phyloP scores from a whole-genome alignment of 768 basidiomycete genomes.

The Nidula microcarpa region DNA sequence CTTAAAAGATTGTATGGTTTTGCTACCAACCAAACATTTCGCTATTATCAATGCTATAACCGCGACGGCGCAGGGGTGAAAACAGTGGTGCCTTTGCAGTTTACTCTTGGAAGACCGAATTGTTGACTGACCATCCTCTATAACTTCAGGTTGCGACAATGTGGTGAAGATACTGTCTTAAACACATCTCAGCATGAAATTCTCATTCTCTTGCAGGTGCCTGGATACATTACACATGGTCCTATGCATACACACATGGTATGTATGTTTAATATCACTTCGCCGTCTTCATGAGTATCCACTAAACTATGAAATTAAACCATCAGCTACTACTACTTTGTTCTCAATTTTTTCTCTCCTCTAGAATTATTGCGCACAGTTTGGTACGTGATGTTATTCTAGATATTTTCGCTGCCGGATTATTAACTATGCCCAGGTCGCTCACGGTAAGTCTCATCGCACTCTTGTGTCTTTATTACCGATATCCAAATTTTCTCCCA shows the following conservation, averaged over 20 bases:
- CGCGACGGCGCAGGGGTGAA: neutral
- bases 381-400: neutral
- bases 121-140: neutral
- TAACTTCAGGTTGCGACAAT: neutral
- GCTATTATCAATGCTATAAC: neutral
- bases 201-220: too few relatives aligned
- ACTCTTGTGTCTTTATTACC: neutral
- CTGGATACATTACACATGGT: too few relatives aligned
- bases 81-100: neutral
- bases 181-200: too few relatives aligned
- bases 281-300: neutral
- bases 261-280: neutral
- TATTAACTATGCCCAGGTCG: neutral
- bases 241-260: neutral
- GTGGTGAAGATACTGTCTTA: neutral
- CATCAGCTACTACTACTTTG: neutral
- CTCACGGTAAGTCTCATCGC: neutral
- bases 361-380: neutral
- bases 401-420: neutral
- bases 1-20: neutral
- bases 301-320: neutral
- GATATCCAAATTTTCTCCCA: neutral
- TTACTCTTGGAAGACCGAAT: neutral
- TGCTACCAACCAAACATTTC: neutral
- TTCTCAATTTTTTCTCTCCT: neutral